phyloP scores from a whole-genome alignment of 306 rosid genomes.

The Rubus parviflorus region DNA sequence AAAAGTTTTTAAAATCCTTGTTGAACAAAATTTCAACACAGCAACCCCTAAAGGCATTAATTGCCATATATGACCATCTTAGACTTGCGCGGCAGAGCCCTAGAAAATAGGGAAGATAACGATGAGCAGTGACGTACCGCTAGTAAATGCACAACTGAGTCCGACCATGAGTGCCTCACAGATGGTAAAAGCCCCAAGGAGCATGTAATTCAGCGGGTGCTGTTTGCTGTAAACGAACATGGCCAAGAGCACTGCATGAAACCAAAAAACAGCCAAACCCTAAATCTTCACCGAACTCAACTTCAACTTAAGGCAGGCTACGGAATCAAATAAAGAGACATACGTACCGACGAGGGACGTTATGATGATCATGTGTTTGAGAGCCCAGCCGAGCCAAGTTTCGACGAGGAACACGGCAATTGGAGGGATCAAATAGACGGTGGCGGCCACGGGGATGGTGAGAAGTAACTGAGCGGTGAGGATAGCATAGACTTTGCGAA shows the following conservation, averaged over 20 bases:
- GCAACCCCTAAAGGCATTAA: neutral
- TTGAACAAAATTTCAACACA: neutral
- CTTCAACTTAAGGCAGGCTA: too few species aligned
- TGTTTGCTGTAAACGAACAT: constrained; percentile 39
- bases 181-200: constrained; percentile 49
- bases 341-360: constrained; percentile 24
- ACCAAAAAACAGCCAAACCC: neutral
- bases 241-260: constrained; percentile 32
- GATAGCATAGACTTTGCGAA: constrained; percentile 50
- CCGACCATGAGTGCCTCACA: constrained; percentile 42
- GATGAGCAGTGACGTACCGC: constrained; percentile 27
- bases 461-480: constrained; percentile 39
- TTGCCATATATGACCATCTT: neutral
- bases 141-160: constrained; percentile 35
- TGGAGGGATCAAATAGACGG: constrained; percentile 30
- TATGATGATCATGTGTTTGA: constrained; percentile 21
- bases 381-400: constrained; percentile 4
- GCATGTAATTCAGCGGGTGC: constrained; percentile 48
- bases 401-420: constrained; percentile 14
- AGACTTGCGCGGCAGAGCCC: neutral
- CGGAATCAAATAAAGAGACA: too few species aligned
- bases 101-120: neutral
- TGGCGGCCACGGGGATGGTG: constrained; percentile 30
- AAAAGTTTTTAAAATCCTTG: neutral
- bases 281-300: neutral